Conservation (phyloP, 768 basidiomycete species). For the Serendipita vermifera region DNA sequence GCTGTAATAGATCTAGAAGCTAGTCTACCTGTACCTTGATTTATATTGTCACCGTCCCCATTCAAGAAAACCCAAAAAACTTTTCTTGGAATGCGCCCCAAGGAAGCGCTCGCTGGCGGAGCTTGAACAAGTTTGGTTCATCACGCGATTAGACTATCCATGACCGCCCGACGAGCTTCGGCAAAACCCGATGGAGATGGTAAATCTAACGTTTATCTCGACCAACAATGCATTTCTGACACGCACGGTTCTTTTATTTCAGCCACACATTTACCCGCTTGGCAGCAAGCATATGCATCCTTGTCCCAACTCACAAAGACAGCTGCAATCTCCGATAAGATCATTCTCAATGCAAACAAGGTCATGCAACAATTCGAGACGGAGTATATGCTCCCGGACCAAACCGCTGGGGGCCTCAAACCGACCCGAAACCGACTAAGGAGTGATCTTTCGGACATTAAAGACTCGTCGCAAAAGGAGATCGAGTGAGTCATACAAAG, state of each 20-base stretch:
- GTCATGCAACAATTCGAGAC: background rate
- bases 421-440: background rate
- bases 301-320: background rate
- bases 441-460: background rate
- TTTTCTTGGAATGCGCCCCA: too few relatives aligned
- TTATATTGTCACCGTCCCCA: too few relatives aligned
- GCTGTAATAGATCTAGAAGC: too few relatives aligned
- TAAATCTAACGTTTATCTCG: background rate
- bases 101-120: too few relatives aligned
- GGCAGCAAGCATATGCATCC: slow-evolving; percentile 5
- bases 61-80: too few relatives aligned
- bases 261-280: background rate
- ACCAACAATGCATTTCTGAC: background rate
- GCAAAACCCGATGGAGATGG: background rate
- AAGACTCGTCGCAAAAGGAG: background rate
- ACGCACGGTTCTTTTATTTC: background rate
- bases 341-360: background rate
- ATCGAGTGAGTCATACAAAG: background rate
- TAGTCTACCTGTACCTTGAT: too few relatives aligned
- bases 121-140: too few relatives aligned
- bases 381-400: background rate
- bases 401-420: background rate
- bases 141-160: too few relatives aligned
- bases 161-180: background rate
- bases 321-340: background rate